phyloP scores from a whole-genome alignment of 495 filamentous ascomycete genomes.

The Hypoxylon lenormandii region DNA sequence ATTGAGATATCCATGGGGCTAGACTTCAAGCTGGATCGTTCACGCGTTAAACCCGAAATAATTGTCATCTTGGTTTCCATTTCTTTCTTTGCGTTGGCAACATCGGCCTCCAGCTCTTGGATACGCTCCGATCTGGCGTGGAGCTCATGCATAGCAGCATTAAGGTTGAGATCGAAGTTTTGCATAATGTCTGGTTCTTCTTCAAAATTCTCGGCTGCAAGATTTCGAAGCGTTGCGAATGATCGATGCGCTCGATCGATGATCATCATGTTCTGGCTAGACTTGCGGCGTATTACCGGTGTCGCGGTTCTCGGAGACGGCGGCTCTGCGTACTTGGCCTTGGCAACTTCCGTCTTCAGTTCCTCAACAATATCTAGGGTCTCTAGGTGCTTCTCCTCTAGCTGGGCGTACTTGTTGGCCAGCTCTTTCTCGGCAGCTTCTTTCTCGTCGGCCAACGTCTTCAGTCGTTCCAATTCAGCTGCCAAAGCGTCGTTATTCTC shows the following conservation, averaged over 20 bases:
- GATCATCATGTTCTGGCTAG: constrained; percentile 88
- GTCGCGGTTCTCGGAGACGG: constrained; percentile 72
- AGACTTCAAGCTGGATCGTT: constrained; percentile 86
- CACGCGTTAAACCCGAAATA: constrained; percentile 91
- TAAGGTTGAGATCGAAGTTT: constrained; percentile 91
- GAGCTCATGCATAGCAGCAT: constrained; percentile 91
- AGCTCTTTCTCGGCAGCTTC: constrained; percentile 77
- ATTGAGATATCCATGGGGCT: constrained; percentile 93
- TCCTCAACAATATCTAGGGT: constrained; percentile 87
- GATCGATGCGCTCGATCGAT: constrained; percentile 92
- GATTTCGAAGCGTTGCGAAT: constrained; percentile 86
- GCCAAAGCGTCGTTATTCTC: constrained; percentile 59
- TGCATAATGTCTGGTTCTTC: constrained; percentile 84
- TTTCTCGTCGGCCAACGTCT: constrained; percentile 76
- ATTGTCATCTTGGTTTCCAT: constrained; percentile 96
- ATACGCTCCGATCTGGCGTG: constrained; percentile 87
- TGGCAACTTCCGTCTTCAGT: constrained; percentile 85
- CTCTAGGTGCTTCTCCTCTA: constrained; percentile 83
- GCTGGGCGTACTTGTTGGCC: constrained; percentile 78
- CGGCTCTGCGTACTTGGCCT: constrained; percentile 70
- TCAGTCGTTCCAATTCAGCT: constrained; percentile 77
- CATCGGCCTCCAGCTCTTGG: constrained; percentile 86
- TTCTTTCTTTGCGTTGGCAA: constrained; percentile 85
- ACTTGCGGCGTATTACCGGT: constrained; percentile 89
- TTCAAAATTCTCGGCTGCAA: constrained; percentile 87